A percentile compares a stretch with the other conserved stretches of the same genome.
These are phyloP conservation scores for Xylogone sp. DNA, from an alignment of 2,329 filamentous ascomycete species.

Conservation along the genomic window DNA sequence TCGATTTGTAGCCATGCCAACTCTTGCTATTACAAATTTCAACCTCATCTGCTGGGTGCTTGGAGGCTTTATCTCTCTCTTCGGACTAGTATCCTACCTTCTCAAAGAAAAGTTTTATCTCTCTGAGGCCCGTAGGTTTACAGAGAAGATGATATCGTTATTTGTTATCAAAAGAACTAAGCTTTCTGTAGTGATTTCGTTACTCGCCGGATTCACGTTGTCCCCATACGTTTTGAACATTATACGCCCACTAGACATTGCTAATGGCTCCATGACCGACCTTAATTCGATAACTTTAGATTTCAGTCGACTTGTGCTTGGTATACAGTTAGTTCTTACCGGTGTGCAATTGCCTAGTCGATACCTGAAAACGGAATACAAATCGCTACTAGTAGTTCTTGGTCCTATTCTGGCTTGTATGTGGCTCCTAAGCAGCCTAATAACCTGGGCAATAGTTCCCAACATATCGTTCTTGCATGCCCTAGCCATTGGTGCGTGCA, in stretches of 20 bases:
- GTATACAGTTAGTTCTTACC: conserved; percentile 81
- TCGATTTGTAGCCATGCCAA: conserved; percentile 32
- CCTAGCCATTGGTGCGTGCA: conserved; percentile 73
- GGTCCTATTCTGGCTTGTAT: conserved; percentile 79
- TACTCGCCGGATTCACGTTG: conserved; percentile 44
- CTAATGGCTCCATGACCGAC: neutral
- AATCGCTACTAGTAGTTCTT: conserved; percentile 64
- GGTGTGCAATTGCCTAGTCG: conserved; percentile 81
- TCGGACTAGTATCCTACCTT: conserved; percentile 47
- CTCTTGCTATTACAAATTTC: conserved; percentile 42
- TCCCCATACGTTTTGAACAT: conserved; percentile 53
- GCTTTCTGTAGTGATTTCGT: conserved; percentile 47
- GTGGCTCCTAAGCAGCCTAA: conserved; percentile 74
- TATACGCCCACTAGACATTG: conserved; percentile 31
- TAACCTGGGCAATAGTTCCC: conserved; percentile 72
- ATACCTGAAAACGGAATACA: conserved; percentile 75
- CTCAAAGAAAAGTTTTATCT: conserved; percentile 51
- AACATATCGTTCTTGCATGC: conserved; percentile 66
- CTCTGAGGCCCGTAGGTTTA: conserved; percentile 47
- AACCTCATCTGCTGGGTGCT: conserved; percentile 43
- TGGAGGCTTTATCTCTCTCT: conserved; percentile 45
- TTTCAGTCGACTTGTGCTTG: conserved; percentile 66
- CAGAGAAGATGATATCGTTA: no score
- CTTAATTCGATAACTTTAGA: conserved; percentile 35
- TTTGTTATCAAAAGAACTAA: conserved; percentile 26